phyloP scores from a whole-genome alignment of 345 rosid genomes.

The Eucalyptus caleyi region DNA sequence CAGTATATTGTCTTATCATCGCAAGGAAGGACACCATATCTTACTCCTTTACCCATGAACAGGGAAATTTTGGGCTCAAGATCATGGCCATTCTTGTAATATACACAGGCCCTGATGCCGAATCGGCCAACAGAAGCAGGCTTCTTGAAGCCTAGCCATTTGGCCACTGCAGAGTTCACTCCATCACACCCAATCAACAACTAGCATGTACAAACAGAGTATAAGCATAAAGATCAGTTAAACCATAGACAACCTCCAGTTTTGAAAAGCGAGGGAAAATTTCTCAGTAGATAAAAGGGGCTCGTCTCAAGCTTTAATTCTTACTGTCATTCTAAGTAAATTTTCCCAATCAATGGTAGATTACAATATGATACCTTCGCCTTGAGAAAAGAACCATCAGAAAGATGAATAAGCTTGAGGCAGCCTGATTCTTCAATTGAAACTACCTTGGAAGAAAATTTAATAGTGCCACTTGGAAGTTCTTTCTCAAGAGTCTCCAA shows the following conservation, averaged over 20 bases:
- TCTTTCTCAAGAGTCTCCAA: conserved; percentile 41
- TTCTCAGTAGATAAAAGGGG: not conserved
- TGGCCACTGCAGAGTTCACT: conserved; percentile 51
- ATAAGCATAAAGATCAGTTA: not conserved
- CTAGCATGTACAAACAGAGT: conserved; percentile 3
- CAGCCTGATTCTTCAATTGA: conserved; percentile 43
- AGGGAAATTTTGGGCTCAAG: conserved; percentile 15
- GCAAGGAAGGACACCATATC: conserved; percentile 40
- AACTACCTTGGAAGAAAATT: conserved; percentile 60
- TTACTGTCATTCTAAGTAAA: not conserved
- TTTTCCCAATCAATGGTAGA: not conserved
- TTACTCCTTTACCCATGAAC: conserved; percentile 33
- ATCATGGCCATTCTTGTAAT: conserved; percentile 22
- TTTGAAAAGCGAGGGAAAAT: not conserved
- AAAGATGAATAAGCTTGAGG: conserved; percentile 46
- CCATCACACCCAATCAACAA: conserved; percentile 71
- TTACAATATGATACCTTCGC: conserved; percentile 30
- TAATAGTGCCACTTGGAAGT: conserved; percentile 47
- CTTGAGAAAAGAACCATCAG: conserved; percentile 41
- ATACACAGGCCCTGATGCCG: conserved; percentile 30
- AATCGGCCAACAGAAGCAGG: conserved; percentile 19
- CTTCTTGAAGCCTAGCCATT: conserved; percentile 49
- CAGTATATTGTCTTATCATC: conserved; percentile 9
- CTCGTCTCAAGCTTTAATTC: not conserved
- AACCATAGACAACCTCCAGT: not conserved